Conservation (phyloP, 306 rosid species). For the Vigna nakashimae region DNA sequence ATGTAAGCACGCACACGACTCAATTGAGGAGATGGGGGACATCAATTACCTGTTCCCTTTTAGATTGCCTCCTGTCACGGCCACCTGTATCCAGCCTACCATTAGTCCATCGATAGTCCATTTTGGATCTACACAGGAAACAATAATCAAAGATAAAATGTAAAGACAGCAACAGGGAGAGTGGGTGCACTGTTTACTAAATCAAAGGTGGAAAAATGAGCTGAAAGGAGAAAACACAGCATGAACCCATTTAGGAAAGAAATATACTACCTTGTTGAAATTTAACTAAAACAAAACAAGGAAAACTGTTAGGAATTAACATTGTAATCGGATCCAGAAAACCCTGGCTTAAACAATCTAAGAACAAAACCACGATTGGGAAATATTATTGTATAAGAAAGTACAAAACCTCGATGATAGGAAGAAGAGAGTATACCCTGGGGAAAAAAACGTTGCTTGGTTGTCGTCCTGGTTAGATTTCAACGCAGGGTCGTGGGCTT, state of each 20-base stretch:
- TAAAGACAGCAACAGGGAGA: background rate
- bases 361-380: conserved; percentile 17
- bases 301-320: background rate
- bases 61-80: conserved; percentile 51
- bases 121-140: conserved; percentile 46
- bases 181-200: background rate
- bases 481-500: conserved; percentile 40
- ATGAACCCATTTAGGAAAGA: conserved; percentile 6
- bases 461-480: conserved; percentile 16
- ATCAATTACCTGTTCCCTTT: conserved; percentile 63
- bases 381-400: conserved; percentile 7
- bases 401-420: conserved; percentile 11
- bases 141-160: conserved; percentile 9
- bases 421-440: background rate
- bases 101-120: conserved; percentile 67
- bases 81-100: conserved; percentile 58
- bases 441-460: background rate
- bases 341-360: conserved; percentile 28
- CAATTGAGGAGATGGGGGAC: background rate
- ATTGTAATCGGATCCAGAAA: conserved; percentile 26
- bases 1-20: background rate
- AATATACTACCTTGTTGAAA: conserved; percentile 2
- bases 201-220: conserved; percentile 1
- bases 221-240: background rate
- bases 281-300: conserved; percentile 1